These are phyloP conservation scores for Rossbeevera mucosa DNA, from an alignment of 768 basidiomycete species.

Conservation along the genomic window DNA sequence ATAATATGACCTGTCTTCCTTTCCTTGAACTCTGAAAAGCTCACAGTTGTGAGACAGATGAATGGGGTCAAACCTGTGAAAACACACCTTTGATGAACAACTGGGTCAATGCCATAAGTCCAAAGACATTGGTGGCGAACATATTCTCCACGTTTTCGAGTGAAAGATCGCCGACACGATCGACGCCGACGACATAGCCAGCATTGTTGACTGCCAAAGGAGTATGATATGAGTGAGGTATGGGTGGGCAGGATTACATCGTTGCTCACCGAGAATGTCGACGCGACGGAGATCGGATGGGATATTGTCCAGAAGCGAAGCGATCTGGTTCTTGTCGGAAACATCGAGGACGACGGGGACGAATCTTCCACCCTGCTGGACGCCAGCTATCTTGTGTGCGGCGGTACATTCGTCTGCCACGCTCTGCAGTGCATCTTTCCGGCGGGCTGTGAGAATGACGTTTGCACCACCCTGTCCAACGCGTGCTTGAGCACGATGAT, in stretches of 20 bases:
- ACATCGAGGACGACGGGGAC: conserved; percentile 73
- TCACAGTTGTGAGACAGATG: conserved; percentile 15
- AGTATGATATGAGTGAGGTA: not conserved
- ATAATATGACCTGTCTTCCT: conserved; percentile 84
- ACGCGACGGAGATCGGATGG: conserved; percentile 66
- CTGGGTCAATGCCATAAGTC: conserved; percentile 81
- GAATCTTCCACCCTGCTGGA: conserved; percentile 75
- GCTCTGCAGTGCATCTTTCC: conserved; percentile 64
- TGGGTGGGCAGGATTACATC: not conserved
- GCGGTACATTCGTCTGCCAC: conserved; percentile 62
- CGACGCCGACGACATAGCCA: conserved; percentile 85
- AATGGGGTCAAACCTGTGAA: not conserved
- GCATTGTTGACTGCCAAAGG: conserved; percentile 61
- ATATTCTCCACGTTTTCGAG: conserved; percentile 78
- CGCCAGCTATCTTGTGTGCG: conserved; percentile 69
- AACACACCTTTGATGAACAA: conserved; percentile 53
- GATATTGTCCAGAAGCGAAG: conserved; percentile 64
- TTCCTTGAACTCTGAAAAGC: conserved; percentile 62
- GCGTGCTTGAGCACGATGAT: not conserved
- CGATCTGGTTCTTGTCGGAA: conserved; percentile 68
- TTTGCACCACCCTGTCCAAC: conserved; percentile 72
- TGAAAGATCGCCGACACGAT: conserved; percentile 78
- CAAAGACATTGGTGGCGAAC: conserved; percentile 79
- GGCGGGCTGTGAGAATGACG: conserved; percentile 78
- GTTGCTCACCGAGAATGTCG: conserved; percentile 72